These are phyloP conservation scores for Globisporangium heterothallicum DNA, from an alignment of 352 stramenopile species.

Conservation along the genomic window DNA sequence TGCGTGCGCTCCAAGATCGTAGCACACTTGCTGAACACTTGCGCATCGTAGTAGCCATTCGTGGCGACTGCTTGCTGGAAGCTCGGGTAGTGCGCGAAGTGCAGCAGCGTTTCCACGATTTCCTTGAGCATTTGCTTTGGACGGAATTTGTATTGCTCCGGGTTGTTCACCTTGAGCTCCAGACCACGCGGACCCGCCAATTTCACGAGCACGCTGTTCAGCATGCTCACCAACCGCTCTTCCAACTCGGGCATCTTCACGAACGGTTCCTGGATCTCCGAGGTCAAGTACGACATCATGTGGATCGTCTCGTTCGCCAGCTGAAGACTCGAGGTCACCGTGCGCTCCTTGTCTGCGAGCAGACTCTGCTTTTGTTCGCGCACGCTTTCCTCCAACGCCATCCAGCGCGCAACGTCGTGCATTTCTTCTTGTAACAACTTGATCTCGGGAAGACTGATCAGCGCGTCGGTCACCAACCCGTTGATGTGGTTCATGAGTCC, in stretches of 20 bases:
- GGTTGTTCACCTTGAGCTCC: slow-evolving; percentile 96
- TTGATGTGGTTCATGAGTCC: slow-evolving; percentile 99
- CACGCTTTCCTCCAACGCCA: slow-evolving; percentile 86
- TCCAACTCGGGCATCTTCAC: slow-evolving; percentile 90
- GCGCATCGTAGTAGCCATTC: slow-evolving; percentile 82
- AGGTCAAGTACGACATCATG: slow-evolving; percentile 97
- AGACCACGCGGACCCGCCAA: slow-evolving; percentile 90
- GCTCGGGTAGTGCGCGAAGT: slow-evolving; percentile 88
- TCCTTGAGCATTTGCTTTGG: slow-evolving; percentile 97
- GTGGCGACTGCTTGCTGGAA: slow-evolving; percentile 91
- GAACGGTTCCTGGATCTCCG: slow-evolving; percentile 92
- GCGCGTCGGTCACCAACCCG: slow-evolving; percentile 91
- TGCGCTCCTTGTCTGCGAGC: slow-evolving; percentile 86
- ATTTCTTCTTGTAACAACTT: slow-evolving; percentile 91
- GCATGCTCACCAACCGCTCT: slow-evolving; percentile 93
- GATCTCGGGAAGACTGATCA: slow-evolving; percentile 96
- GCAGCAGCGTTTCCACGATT: slow-evolving; percentile 93
- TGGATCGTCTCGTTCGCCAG: slow-evolving; percentile 97
- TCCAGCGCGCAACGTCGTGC: slow-evolving; percentile 68
- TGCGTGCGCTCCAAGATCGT: slow-evolving; percentile 66
- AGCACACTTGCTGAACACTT: slow-evolving; percentile 69
- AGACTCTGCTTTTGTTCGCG: slow-evolving; percentile 86
- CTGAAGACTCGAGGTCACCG: slow-evolving; percentile 90
- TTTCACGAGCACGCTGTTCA: slow-evolving; percentile 95
- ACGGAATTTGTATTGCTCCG: slow-evolving; percentile 97